A percentile compares a stretch with the other conserved stretches of the same genome.
These are phyloP conservation scores for Cytidiella melzeri DNA, from an alignment of 768 basidiomycete genomes.

Conservation along the genomic window DNA sequence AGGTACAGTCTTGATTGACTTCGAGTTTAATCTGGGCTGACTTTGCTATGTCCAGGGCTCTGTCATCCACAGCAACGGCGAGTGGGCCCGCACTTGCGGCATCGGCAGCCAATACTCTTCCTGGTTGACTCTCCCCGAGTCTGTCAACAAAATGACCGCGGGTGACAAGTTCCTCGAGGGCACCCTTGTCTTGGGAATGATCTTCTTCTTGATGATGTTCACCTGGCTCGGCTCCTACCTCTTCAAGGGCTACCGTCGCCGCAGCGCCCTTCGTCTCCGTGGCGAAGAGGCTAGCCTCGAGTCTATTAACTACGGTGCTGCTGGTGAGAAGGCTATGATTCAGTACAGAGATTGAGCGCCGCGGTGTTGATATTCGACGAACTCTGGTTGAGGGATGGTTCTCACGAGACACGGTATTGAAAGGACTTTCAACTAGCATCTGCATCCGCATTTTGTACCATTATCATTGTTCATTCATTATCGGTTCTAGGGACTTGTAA, in stretches of 20 bases:
- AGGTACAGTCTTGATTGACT: conserved; percentile 37
- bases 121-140: conserved; percentile 10
- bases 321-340: not conserved
- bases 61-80: conserved; percentile 36
- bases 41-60: conserved; percentile 32
- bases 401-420: not conserved
- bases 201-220: conserved; percentile 31
- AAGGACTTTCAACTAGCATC: not conserved
- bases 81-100: conserved; percentile 40
- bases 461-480: not conserved
- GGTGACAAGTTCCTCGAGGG: conserved; percentile 25
- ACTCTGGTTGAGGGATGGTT: not conserved
- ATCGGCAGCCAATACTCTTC: conserved; percentile 10
- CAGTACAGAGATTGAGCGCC: not conserved
- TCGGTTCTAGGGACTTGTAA: not conserved
- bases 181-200: conserved; percentile 28
- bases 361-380: not conserved
- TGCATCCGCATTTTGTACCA: not conserved
- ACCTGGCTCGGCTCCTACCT: conserved; percentile 28
- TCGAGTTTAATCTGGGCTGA: not conserved
- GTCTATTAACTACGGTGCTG: not conserved
- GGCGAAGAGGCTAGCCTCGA: conserved; percentile 31
- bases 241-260: conserved; percentile 29
- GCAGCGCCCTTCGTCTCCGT: conserved; percentile 24
- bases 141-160: conserved; percentile 7